phyloP scores from a whole-genome alignment of 2,329 filamentous ascomycete species.

The Penicillium sp. region DNA sequence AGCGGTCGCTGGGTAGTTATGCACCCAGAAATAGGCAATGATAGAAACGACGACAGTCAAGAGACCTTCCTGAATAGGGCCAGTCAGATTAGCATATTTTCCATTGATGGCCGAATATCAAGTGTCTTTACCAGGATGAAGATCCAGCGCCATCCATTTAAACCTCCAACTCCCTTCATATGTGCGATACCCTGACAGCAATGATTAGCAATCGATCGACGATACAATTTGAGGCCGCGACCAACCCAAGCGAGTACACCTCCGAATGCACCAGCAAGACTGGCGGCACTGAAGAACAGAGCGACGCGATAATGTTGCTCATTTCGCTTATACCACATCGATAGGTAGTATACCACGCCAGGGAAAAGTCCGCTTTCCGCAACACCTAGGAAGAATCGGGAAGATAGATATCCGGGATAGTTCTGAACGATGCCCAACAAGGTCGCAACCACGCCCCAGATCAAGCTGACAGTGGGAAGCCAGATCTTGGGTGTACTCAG shows the following conservation, averaged over 20 bases:
- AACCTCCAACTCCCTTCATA: constrained; percentile 44
- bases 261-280: constrained; percentile 57
- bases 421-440: constrained; percentile 47
- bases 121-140: constrained; percentile 51
- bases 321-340: constrained; percentile 59
- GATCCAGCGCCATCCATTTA: constrained; percentile 59
- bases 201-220: not conserved
- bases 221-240: not conserved
- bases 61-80: constrained; percentile 56
- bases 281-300: constrained; percentile 56
- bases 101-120: not conserved
- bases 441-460: constrained; percentile 50
- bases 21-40: constrained; percentile 38
- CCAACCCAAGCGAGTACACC: constrained; percentile 51
- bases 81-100: not conserved
- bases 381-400: constrained; percentile 50
- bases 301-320: constrained; percentile 56
- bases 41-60: constrained; percentile 56
- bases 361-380: constrained; percentile 52
- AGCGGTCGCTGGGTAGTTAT: constrained; percentile 42
- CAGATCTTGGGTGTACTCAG: constrained; percentile 36
- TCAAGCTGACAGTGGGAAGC: constrained; percentile 41
- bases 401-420: constrained; percentile 46
- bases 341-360: constrained; percentile 54
- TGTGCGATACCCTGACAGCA: constrained; percentile 44